phyloP scores from a whole-genome alignment of 176 grass and related monocot species.

The Thalia dealbata region DNA sequence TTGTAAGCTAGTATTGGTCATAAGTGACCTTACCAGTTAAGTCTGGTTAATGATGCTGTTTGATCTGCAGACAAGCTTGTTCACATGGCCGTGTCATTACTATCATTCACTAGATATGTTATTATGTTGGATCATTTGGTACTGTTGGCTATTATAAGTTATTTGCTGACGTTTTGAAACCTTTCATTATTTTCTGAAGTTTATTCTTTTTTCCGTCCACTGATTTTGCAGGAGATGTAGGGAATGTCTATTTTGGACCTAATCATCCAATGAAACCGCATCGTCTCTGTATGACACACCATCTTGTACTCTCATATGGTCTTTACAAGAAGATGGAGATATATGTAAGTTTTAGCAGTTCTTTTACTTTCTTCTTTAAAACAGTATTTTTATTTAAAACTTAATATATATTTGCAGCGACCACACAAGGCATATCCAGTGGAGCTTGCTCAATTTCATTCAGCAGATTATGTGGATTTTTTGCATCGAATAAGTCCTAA shows the following conservation, averaged over 20 bases:
- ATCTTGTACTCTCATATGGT: conserved; percentile 86
- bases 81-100: background rate
- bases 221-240: conserved; percentile 67
- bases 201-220: background rate
- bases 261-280: conserved; percentile 99
- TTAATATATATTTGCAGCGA: conserved; percentile 42
- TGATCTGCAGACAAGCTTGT: background rate
- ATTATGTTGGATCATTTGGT: background rate
- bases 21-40: background rate
- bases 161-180: background rate
- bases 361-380: background rate
- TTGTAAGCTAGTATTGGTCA: background rate
- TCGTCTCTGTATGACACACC: conserved; percentile 96
- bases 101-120: too few species aligned
- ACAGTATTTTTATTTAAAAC: conserved; percentile 7
- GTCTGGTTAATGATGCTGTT: background rate
- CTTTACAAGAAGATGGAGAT: conserved; percentile 99
- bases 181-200: background rate
- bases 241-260: conserved; percentile 96
- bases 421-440: conserved; percentile 98
- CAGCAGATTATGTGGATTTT: conserved; percentile 97
- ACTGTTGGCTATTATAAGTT: background rate
- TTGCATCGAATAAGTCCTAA: conserved; percentile 92
- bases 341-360: conserved; percentile 55
- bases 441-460: conserved; percentile 94